A percentile compares a stretch with the other conserved stretches of the same genome.
Evolutionary conservation across 306 rosid species (phyloP).

Genomic region (Prosopis cineraria): DNA sequence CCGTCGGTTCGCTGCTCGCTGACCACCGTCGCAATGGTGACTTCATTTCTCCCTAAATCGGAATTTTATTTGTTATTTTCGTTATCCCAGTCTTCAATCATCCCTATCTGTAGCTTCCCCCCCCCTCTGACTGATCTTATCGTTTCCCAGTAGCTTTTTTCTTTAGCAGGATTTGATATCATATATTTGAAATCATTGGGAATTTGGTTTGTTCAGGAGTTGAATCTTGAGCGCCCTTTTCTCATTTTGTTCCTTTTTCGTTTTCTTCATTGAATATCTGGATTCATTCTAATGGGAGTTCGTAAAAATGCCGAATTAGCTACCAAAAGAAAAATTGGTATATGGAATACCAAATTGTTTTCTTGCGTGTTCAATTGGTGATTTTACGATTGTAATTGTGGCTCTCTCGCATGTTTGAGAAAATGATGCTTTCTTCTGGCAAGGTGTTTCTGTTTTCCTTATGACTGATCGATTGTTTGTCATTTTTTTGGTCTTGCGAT

Average conservation of each 20-base stretch:
- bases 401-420: constrained; percentile 30
- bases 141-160: neutral
- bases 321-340: neutral
- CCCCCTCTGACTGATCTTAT: neutral
- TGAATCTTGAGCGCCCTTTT: neutral
- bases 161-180: neutral
- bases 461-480: neutral
- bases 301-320: neutral
- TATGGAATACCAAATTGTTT: neutral
- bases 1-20: neutral
- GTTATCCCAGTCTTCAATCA: neutral
- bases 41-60: neutral
- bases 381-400: neutral
- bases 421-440: constrained; percentile 19
- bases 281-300: neutral
- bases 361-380: neutral
- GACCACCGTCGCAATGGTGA: constrained; percentile 40
- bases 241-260: neutral
- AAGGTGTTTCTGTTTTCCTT: neutral
- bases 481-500: constrained; percentile 10
- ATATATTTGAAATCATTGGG: neutral
- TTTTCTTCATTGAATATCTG: neutral
- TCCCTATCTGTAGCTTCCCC: neutral
- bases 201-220: constrained; percentile 18
- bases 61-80: neutral